phyloP scores from a whole-genome alignment of 192 early-diverging fungal genomes.

The Borealophlyctis nickersoniae region DNA sequence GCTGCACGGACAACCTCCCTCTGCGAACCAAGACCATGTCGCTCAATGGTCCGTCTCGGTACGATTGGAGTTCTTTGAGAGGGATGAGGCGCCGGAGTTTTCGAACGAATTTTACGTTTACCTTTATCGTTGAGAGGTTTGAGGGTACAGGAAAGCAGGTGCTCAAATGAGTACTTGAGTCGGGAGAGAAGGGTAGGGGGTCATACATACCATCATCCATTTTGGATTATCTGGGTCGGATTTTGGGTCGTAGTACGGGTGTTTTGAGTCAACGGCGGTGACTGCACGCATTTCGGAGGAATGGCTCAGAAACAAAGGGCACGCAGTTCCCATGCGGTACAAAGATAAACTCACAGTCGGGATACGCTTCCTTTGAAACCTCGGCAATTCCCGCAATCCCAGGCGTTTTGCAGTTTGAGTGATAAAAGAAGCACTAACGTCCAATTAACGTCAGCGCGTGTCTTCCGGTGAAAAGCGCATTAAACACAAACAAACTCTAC shows the following conservation, averaged over 20 bases:
- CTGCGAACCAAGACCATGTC: slow-evolving; percentile 69
- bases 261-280: slow-evolving; percentile 68
- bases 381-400: slow-evolving; percentile 73
- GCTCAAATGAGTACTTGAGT: neutral
- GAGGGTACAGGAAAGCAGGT: neutral
- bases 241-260: slow-evolving; percentile 80
- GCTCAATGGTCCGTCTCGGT: slow-evolving; percentile 43
- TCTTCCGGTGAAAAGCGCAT: neutral
- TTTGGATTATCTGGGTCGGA: slow-evolving; percentile 60
- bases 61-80: slow-evolving; percentile 65
- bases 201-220: slow-evolving; percentile 72
- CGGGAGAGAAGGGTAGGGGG: neutral
- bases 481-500: slow-evolving; percentile 1
- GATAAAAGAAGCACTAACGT: slow-evolving; percentile 69
- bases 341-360: slow-evolving; percentile 44
- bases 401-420: slow-evolving; percentile 79
- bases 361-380: slow-evolving; percentile 65
- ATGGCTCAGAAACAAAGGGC: too few species aligned
- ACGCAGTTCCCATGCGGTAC: too few species aligned
- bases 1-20: slow-evolving; percentile 75
- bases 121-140: slow-evolving; percentile 23
- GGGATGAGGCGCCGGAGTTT: slow-evolving; percentile 61
- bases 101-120: slow-evolving; percentile 73
- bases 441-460: too few species aligned
- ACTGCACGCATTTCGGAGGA: too few species aligned